phyloP scores from a whole-genome alignment of 495 filamentous ascomycete species.

The Penicillium flavigenum region DNA sequence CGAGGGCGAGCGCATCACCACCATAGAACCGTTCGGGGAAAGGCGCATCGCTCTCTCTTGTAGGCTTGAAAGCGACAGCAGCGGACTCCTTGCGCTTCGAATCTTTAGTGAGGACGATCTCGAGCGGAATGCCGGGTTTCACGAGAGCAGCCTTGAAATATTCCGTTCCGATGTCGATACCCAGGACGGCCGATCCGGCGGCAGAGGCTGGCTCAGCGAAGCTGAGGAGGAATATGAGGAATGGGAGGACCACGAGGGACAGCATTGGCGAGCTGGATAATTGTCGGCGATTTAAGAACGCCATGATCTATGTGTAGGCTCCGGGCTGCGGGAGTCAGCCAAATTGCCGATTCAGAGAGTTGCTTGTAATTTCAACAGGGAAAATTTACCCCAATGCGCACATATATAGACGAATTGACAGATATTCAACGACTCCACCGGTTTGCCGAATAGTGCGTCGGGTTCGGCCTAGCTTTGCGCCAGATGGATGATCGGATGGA shows the following conservation, averaged over 20 bases:
- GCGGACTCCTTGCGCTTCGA: conserved; percentile 93
- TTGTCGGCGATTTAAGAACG: conserved; percentile 48
- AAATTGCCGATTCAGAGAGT: neutral
- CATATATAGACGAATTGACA: conserved; percentile 14
- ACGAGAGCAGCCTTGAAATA: conserved; percentile 96
- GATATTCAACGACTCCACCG: conserved; percentile 14
- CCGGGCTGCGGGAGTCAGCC: conserved; percentile 23
- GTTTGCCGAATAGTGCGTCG: conserved; percentile 19
- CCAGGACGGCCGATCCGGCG: conserved; percentile 72
- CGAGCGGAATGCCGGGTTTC: conserved; percentile 96
- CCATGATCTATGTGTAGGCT: conserved; percentile 49
- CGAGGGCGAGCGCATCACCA: conserved; percentile 82
- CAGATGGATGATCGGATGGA: conserved; percentile 14
- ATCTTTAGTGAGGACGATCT: conserved; percentile 98
- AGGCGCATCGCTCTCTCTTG: conserved; percentile 52
- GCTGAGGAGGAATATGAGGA: conserved; percentile 55
- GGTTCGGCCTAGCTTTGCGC: conserved; percentile 20
- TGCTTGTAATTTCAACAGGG: neutral
- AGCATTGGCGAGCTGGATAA: conserved; percentile 39
- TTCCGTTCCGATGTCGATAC: conserved; percentile 92
- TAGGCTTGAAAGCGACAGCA: conserved; percentile 90
- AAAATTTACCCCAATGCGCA: conserved; percentile 1
- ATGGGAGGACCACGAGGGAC: conserved; percentile 39
- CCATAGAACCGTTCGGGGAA: conserved; percentile 93
- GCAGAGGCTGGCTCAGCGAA: conserved; percentile 60